Evolutionary conservation across 129 eudicot genomes (phyloP), one percentile per base, ranked within the genome.

Genomic region (Gnaphalium uliginosum): DNA sequence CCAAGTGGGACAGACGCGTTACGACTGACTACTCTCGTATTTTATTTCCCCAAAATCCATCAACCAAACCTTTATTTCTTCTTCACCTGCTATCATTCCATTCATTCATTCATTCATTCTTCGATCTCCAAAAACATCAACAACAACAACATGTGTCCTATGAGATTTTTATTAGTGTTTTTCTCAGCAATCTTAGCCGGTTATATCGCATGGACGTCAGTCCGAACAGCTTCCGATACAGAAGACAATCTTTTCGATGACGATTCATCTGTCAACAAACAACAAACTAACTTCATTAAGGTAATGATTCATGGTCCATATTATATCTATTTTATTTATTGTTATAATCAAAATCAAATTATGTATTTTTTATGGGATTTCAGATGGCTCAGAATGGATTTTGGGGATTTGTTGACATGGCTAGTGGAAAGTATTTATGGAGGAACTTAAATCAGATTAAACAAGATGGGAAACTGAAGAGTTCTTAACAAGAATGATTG

Each of bases 391-490:
- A 78, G 73, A 81, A 82, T 73, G 96, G 86, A 23, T 86, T 92
- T 76, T 89, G 93, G 97, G 88, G 80, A 67, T 87, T 92, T 79
- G 84, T 89, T 26, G 96, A 92, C 72, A 89, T 92, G 97, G 96
- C 96, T 43, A 92, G 87, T 51, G 97, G 97, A 14, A 84, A 79
- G 81, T 92, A 92, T 76, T 50, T 92, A 29, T 92, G 97, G 97
- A 92, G 89, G 80, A 82, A 87, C 66, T 41, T 87, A 19, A 81
- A 70, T 73, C 84, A 79, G 81, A 85, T 85, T 65, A 87, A 79
- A 79, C 69, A 80, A 41, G 79, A 82, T 8, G 82, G 51, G 23
- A 78, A 81, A 57, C 75, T 64, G 24, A 81, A 77, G 73, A 73
- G 80, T 61, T 82, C 69, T 22, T 84, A 79, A 37, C n/a, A 24